phyloP scores from a whole-genome alignment of 208 protist genomes.

The Trichomonas tenax region DNA sequence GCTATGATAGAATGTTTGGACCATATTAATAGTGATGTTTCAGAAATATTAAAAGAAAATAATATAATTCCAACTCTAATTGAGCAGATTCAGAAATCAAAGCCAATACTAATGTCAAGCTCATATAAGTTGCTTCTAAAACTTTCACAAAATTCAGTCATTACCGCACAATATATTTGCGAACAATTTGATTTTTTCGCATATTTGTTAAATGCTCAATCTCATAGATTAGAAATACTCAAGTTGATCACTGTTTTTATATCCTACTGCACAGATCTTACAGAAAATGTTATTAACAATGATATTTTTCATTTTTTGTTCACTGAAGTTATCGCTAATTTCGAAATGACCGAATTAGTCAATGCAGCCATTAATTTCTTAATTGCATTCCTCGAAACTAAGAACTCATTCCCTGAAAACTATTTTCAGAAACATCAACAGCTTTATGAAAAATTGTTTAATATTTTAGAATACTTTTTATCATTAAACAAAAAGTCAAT shows the following conservation, averaged over 20 bases:
- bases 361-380: not conserved
- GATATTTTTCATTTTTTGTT: not conserved
- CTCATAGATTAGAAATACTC: not conserved
- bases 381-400: not conserved
- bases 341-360: not conserved
- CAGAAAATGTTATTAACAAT: not conserved
- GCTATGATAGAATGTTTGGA: not conserved
- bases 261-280: not conserved
- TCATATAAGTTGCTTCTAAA: not conserved
- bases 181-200: not conserved
- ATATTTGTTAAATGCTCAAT: not conserved
- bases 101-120: not conserved
- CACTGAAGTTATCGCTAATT: not conserved
- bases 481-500: not conserved
- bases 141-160: not conserved
- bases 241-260: not conserved
- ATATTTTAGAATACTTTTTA: not conserved
- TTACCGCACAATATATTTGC: not conserved
- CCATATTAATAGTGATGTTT: not conserved
- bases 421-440: not conserved
- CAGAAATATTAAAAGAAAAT: not conserved
- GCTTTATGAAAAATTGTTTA: not conserved
- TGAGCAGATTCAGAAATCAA: not conserved
- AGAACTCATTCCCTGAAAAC: not conserved
- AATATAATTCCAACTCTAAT: not conserved